Base-by-base conservation (phyloP, 2,329 filamentous ascomycete species). In the Cytospora schulzeri region DNA sequence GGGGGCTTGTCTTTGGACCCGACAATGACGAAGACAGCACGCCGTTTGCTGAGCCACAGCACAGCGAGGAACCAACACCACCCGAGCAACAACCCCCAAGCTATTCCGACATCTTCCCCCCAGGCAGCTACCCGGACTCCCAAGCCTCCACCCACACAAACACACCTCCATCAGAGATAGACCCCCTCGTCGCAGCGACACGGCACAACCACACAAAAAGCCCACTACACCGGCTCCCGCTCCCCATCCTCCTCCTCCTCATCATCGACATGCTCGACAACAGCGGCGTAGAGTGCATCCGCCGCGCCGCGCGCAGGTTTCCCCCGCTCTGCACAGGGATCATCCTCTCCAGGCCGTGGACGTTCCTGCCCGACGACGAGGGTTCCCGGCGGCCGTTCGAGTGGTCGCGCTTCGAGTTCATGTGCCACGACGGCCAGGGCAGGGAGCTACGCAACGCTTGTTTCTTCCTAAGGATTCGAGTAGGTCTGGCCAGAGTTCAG, bases 261-360 rank as follows among this genome's bases (percentile, higher is more conserved):
- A 60, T 41, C 7, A 60, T 60, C 22, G 28, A 51, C 14, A 26
- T 60, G 45, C 48, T 51, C 29, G 48, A 52, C 17, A 28, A 60
- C 29, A 33, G 28, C 26, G 57, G 45, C 22, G 9, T 60, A 17
- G 57, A 60, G 45, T 60, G 57, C 48, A 15, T 60, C 48, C 57
- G 57, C 14, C 57, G 57, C 14, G n/a, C 15, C 11, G 19, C 45
- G 19, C 45, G 57, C 57, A 17, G 48, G 41, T 60, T 52, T 15
- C 29, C 57, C 6, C 38, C 45, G 11, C 45, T 60, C 1, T 60
- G 57, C 57, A 38, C 26, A 7, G 17, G 6, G 4, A 24, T 50
- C 41, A 22, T 59, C 15, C 57, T 50, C 41, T 11, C 8, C 28
- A 28, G 57, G 22, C 51, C 26, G 17, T 26, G 26, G 14, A 29